A percentile compares a stretch with the other conserved stretches of the same genome.
Evolutionary conservation across 306 rosid genomes (phyloP).

Genomic region (Trifolium fragiferum): DNA sequence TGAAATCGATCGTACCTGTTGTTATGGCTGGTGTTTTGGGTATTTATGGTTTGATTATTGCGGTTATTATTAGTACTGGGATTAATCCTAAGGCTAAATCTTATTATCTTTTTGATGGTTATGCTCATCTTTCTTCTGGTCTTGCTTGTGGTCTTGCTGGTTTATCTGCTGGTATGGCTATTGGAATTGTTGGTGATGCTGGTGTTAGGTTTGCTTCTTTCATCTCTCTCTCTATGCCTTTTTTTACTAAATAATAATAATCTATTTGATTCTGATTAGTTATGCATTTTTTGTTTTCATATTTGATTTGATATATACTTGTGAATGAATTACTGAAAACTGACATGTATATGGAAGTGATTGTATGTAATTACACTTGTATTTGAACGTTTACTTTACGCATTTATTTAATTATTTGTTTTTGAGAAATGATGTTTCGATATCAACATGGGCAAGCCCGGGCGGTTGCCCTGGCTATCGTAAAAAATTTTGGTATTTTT

Average conservation of each 20-base stretch:
- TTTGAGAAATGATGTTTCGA: background rate
- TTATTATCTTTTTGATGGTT: slow-evolving; percentile 73
- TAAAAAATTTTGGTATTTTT: no score
- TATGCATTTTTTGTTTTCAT: background rate
- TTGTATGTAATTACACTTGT: background rate
- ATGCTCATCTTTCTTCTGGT: slow-evolving; percentile 77
- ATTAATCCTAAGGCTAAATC: slow-evolving; percentile 82
- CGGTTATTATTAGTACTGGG: slow-evolving; percentile 75
- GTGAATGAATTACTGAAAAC: background rate
- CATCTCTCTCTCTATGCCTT: background rate
- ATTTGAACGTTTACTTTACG: no score
- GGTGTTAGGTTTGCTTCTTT: slow-evolving; percentile 58
- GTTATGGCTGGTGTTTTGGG: slow-evolving; percentile 87
- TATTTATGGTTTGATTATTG: slow-evolving; percentile 76
- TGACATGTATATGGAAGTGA: background rate
- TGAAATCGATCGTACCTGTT: slow-evolving; percentile 79
- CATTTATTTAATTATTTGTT: no score
- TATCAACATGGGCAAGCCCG: no score
- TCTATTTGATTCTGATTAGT: background rate
- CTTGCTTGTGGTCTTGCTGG: slow-evolving; percentile 79
- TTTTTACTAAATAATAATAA: background rate
- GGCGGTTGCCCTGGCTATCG: no score
- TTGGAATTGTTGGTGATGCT: slow-evolving; percentile 75
- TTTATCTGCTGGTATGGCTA: slow-evolving; percentile 80
- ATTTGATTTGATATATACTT: background rate